Base-by-base conservation (phyloP, 495 filamentous ascomycete species). In the Ascodesmis nigricans region DNA sequence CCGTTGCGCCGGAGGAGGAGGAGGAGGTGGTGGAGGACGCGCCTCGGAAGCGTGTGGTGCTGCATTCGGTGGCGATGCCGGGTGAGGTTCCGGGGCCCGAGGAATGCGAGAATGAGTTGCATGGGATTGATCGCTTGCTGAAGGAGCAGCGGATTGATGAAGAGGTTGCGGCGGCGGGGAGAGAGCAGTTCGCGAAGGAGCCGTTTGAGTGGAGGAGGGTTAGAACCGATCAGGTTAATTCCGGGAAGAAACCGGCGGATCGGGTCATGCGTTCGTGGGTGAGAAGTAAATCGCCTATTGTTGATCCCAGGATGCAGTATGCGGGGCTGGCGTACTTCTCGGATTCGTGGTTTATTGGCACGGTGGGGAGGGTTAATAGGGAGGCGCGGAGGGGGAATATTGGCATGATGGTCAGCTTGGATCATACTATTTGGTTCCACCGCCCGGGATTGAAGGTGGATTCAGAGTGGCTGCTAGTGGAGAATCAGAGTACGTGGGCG, bases 341-440 rank as follows among this genome's bases (percentile, higher is more conserved):
- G 19, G 87, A 97, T 55, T 73, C 64, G 38, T 84, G 74, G 56
- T 93, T 97, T 57, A 78, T 97, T 52, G 81, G 75, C 4, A 91
- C 80, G n/a, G 66, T 91, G 13, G 55, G 67, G 3, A 67, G 73
- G 4, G 54, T 43, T 29, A 53, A 52, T 40, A 21, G 31, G 1
- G 28, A 21, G 18, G 29, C 28, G 9, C 16, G 41, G 2, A 50
- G 57, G 26, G 63, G 65, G 7, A 53, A 61, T 48, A 58, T 97
- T 10, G 79, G 87, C 6, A 95, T 97, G 83, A 84, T 93, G 77
- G 81, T 95, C 36, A 81, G 73, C 35, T 57, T 97, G 14, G 87
- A 97, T 53, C 80, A 87, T 57, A 75, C 71, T 2, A 92, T 97
- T 28, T 92, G 90, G 54, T 97, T 97, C 56, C 90, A 97, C 46